A percentile compares a stretch with the other conserved stretches of the same genome.
Conservation (phyloP, 495 filamentous ascomycete species). For the Evernia prunastri region DNA sequence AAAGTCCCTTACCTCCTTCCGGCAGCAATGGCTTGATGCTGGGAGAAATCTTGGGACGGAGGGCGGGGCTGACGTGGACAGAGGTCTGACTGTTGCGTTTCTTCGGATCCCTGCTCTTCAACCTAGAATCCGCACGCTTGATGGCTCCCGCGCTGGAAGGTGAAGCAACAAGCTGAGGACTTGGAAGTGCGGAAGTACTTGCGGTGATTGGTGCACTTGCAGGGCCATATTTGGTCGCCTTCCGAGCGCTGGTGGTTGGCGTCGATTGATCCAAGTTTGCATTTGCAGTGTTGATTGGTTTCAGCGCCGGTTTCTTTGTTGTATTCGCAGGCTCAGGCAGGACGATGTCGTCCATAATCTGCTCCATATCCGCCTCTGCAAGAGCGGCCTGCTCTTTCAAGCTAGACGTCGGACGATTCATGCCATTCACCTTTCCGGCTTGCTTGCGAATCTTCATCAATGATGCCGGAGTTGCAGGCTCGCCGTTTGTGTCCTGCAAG, state of each 20-base stretch:
- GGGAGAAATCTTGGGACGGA: constrained; percentile 89
- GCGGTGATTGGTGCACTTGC: constrained; percentile 35
- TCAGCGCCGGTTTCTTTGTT: constrained; percentile 28
- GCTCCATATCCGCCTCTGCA: constrained; percentile 40
- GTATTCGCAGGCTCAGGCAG: constrained; percentile 56
- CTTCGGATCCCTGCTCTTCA: constrained; percentile 37
- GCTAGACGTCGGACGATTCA: constrained; percentile 34
- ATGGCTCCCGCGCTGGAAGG: constrained; percentile 20
- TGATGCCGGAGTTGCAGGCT: constrained; percentile 76
- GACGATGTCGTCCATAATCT: constrained; percentile 60
- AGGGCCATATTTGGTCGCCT: constrained; percentile 24
- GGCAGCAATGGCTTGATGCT: constrained; percentile 88
- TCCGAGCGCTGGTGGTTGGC: constrained; percentile 22
- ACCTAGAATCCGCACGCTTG: constrained; percentile 29
- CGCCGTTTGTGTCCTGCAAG: constrained; percentile 27
- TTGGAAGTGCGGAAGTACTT: constrained; percentile 43
- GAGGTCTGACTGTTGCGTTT: constrained; percentile 74
- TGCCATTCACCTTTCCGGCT: constrained; percentile 28
- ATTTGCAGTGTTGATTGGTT: constrained; percentile 25
- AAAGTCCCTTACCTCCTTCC: constrained; percentile 54
- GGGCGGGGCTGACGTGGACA: constrained; percentile 71
- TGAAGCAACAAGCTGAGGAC: constrained; percentile 44
- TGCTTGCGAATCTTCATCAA: constrained; percentile 62
- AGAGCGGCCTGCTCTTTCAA: constrained; percentile 29
- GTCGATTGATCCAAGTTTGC: constrained; percentile 22